Base-by-base conservation (phyloP, 805 yeast species). In the Cyberlindnera amylophila region DNA sequence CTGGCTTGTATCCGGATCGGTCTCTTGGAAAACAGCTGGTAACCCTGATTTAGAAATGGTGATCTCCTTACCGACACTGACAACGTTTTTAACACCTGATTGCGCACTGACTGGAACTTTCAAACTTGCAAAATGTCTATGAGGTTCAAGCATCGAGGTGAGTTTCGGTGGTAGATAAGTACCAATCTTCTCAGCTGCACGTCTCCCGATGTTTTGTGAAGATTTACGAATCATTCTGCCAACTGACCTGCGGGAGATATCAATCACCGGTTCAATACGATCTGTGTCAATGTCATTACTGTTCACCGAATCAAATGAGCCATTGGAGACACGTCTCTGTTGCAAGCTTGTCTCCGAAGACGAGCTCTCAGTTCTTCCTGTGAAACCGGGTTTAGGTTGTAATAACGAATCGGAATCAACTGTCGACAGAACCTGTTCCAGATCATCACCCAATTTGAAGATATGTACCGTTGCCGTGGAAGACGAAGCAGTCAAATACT, bases 391-490 rank as follows among this genome's bases (percentile, higher is more conserved):
- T 27, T 42, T 50, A 13, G 52, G 49, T 11, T 34, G 42, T 10
- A 39, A 14, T 15, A 39, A 16, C 7, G 19, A 9, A 3, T 39
- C 44, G 9, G 29, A 7, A 3, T 52, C 56, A 6, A 21, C 9
- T 21, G 24, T 9, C 19, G 31, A 30, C 12, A 40, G 16, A 9
- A 35, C 40, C 5, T 37, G 51, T 12, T 48, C 26, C 16, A 31
- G 5, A 10, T 43, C 66, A 14, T 64, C 41, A 42, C 70, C 85
- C 40, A 90, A 63, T 44, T 89, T 74, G 70, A 91, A 93, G 30
- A 93, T 79, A 62, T 93, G 99, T 17, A 93, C 90, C 0, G 99
- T 93, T 34, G 86, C 95, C 16, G 95, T 87, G 2, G 95, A 79
- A 21, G 95, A 83, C 10, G 91, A 79, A 19, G 91, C 96, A n/a